Evolutionary conservation across 768 basidiomycete genomes (phyloP), one percentile per base, ranked within the genome.

Genomic region (Mycena sanguinolenta): DNA sequence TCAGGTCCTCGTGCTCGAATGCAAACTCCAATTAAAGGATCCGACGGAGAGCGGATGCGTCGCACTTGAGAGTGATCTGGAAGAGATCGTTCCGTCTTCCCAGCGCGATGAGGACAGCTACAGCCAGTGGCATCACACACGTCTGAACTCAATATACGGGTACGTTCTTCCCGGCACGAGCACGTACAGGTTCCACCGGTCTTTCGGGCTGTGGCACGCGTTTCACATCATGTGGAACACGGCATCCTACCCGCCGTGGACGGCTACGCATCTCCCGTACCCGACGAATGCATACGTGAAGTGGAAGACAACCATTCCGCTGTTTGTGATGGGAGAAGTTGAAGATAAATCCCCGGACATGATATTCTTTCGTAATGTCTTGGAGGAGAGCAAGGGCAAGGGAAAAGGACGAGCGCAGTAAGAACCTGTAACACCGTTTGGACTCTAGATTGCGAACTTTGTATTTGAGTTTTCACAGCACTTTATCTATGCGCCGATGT

Each of bases 201-300:
- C 34, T 3, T n/a, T 53, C 7, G 58, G 58, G 27, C 30, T 19
- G 13, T 28, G 9, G 23, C 28, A 60, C 42, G 42, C 36, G 30
- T 63, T 68, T n/a, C 61, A 27, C 12, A 13, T 68, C 21, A 2
- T 21, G 25, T 68, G 67, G 67, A 14, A 62, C 49, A 57, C 60
- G 36, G 4, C n/a, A 63, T 46, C 44, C n/a, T 46, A 46, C 21
- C 44, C 44, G 6, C 44, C 44, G 16, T 46, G 44, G 44, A n/a
- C 19, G 21, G 21, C 44, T 32, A 50, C 25, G 16, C 0, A 28
- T 1, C 12, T 62, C 4, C n/a, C 34, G 16, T 50, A 57, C 28
- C 58, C 49, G 10, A 21, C 12, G 14, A 67, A 54, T 13, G 13
- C 4, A 0, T 60, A 53, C 19, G 14, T 62, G n/a, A 9, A 27